Evolutionary conservation across 768 basidiomycete species (phyloP).

Genomic region (Fistulinella prunicolor): DNA sequence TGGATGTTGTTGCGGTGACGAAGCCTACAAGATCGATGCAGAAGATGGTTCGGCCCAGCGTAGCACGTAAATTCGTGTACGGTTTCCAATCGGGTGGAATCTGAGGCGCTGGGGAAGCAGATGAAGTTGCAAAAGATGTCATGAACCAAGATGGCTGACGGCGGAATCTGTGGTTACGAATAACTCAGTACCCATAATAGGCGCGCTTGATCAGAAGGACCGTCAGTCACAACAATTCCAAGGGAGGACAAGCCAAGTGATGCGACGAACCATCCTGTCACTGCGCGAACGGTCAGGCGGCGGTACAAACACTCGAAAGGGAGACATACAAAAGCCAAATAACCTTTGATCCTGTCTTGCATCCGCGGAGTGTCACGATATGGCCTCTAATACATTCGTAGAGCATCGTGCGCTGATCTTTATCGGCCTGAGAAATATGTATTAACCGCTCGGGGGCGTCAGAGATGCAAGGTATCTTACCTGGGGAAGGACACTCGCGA

Average conservation of each 20-base stretch:
- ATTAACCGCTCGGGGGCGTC: constrained; percentile 7
- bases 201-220: constrained; percentile 49
- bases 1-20: constrained; percentile 6
- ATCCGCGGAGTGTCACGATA: constrained; percentile 86
- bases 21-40: constrained; percentile 30
- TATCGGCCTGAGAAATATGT: constrained; percentile 58
- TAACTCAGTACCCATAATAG: constrained; percentile 55
- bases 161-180: constrained; percentile 7
- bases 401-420: constrained; percentile 76
- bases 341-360: constrained; percentile 88
- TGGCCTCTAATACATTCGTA: constrained; percentile 87
- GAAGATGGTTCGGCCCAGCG: constrained; percentile 26
- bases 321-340: constrained; percentile 76
- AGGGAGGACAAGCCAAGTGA: background rate
- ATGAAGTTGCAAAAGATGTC: constrained; percentile 24
- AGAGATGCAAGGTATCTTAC: constrained; percentile 37
- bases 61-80: constrained; percentile 23
- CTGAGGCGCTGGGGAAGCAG: constrained; percentile 16
- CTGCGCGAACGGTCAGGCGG: constrained; percentile 29
- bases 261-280: constrained; percentile 51
- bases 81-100: constrained; percentile 24
- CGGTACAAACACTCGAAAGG: background rate
- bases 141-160: constrained; percentile 30
- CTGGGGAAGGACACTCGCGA: constrained; percentile 76
- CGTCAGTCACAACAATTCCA: constrained; percentile 14